Base-by-base conservation (phyloP, 169 alveolate genomes). In the Eimeria praecox region DNA sequence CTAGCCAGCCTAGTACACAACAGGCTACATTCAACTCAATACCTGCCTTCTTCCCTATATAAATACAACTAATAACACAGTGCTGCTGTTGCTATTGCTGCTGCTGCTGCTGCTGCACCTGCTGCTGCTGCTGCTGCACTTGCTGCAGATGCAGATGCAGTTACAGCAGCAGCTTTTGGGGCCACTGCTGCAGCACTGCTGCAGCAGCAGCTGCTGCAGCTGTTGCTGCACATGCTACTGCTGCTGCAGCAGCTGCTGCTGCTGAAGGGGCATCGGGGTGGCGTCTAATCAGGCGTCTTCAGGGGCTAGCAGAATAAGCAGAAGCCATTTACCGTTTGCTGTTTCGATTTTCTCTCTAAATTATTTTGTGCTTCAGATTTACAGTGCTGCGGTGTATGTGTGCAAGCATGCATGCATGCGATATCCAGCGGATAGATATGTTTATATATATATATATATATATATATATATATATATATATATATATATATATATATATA, bases 11-110 rank as follows among this genome's bases (percentile, higher is more conserved):
- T 3, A 18, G 35, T 6, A 22, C 49, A 24, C 73, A 33, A 5
- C 46, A 12, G 3, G 49, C 16, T 3, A 62, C 44, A 42, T 44
- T 82, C 24, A 82, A 49, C 52, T 44, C 90, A 3, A 49, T 82
- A 20, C 35, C 90, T n/a, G 90, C 71, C 14, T 30, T 82, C 24
- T 82, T 82, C 90, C 90, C 90, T 44, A 82, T 82, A 71, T 82
- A 44, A 82, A 0, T 1, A 69, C 27, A 38, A 4, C 5, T 9
- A 49, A 62, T 24, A 33, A 22, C 87, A 77, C 33, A 33, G 46
- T 33, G 80, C 80, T 69, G 80, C 46, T 33, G 80, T 44, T 33
- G 18, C 46, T 8, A 44, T 18, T 10, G 80, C 80, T 33, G 80
- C 80, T n/a, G 80, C 80, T 6, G 49, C 80, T 20, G 18, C 80